Percentiles rank a stretch among this genome's conserved stretches.
Conservation (phyloP, 148 eudicot species). For the Arctostaphylos glauca region DNA sequence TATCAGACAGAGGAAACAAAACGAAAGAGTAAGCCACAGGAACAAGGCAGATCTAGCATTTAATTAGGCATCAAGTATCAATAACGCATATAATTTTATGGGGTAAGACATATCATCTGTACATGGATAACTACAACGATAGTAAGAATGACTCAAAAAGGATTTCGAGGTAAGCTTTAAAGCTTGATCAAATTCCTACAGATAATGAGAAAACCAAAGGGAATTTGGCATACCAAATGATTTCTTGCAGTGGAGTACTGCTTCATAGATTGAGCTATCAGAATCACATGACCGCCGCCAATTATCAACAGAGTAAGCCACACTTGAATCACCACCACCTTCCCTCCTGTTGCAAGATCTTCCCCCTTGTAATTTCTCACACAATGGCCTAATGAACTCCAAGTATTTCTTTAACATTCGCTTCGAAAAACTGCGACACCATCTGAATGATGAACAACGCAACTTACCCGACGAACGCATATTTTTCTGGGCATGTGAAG, state of each 20-base stretch:
- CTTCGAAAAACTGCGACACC: constrained; percentile 58
- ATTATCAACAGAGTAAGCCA: constrained; percentile 49
- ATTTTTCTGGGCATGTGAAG: constrained; percentile 24
- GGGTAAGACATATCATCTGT: no score
- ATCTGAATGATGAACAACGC: constrained; percentile 49
- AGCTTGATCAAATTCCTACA: neutral
- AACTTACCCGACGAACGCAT: constrained; percentile 28
- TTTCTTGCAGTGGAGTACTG: constrained; percentile 91
- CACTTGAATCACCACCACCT: constrained; percentile 29
- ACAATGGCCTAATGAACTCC: constrained; percentile 44
- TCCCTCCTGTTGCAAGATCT: constrained; percentile 33
- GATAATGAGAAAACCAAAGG: neutral
- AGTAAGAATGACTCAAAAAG: no score
- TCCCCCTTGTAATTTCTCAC: constrained; percentile 37
- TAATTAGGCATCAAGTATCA: no score
- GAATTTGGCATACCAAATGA: constrained; percentile 46
- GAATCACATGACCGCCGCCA: constrained; percentile 79
- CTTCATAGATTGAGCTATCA: constrained; percentile 84
- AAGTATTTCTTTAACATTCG: constrained; percentile 51
- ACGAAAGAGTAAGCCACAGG: no score
- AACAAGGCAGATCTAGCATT: no score
- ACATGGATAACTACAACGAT: no score
- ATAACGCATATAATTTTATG: no score
- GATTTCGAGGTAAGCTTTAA: no score
- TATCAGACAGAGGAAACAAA: no score